Base-by-base conservation (phyloP, 2,329 filamentous ascomycete genomes). In the Paracoccidioides brasiliensis region DNA sequence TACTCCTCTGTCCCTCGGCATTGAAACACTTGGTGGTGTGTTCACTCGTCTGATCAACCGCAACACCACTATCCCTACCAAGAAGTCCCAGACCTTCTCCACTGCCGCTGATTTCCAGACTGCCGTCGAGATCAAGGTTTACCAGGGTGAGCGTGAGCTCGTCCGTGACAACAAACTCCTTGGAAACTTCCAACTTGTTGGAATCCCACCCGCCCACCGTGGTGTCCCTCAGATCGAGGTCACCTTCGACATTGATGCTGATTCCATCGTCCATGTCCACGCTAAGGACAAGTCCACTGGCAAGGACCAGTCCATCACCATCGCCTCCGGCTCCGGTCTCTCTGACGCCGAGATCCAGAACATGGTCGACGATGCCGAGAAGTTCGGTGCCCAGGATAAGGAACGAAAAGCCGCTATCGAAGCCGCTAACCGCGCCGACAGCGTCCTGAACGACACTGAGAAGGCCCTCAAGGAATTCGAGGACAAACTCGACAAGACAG, bases 301-400 rank as follows among this genome's bases (percentile, higher is more conserved):
- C 84, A 97, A 96, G 85, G 91, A 97, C 72, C 91, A 98, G 81
- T 96, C 90, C 60, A 97, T 98, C 78, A 97, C 91, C 72, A 95
- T 98, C 72, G 90, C 91, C 56, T 96, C 90, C 58, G 93, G 91
- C 73, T 97, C 91, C 62, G 91, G 93, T 83, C 86, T 97, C 57
- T 95, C 89, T 50, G 90, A 98, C 60, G 74, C 80, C 56, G 91
- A 98, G 80, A 98, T 98, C 63, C 82, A 96, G 79, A 85, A 83
- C 77, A 97, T 98, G 93, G 90, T 98, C 70, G 80, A 91, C 71
- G 93, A 97, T 72, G 94, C 93, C 54, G 91, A 97, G 84, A 91
- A 90, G 77, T 97, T 94, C 71, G 89, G 88, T 57, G 90, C 93
- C 76, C 73, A 84, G 64, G 91, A 97, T 74, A 96, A 96, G 84